Evolutionary conservation across 306 rosid genomes (phyloP), one percentile per base, ranked within the genome.

Genomic region (Casuarina cunninghamiana): DNA sequence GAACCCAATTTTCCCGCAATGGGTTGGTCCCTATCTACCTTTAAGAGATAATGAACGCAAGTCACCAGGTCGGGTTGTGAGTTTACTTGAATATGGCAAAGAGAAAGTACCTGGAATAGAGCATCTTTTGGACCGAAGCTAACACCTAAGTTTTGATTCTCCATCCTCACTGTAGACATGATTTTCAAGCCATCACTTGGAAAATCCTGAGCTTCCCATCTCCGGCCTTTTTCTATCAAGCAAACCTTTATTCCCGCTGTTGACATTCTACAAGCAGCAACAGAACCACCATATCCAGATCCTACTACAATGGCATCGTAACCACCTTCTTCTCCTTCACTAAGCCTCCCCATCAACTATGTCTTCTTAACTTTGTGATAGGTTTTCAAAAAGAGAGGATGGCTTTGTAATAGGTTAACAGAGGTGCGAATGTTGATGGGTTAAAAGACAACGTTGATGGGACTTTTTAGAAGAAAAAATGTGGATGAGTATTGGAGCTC

Each of bases 71-170:
- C 32, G 32, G 32, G 32, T 26, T 26, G 32, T 26, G 32, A 26
- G 32, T 26, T 26, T 26, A 26, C 1, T 26, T 26, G 19, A 75
- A 53, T 13, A 73, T 21, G 48, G 39, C 53, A 35, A 76, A 71
- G 21, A 75, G 50, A 66, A 7, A 72, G 54, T 49, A 83, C 81
- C 84, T 79, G 84, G 76, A 83, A 79, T 55, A 79, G 42, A 66
- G 81, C 84, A 76, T 83, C 77, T 72, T 83, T 83, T 26, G 81
- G 83, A 67, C 86, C 83, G 79, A 75, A 75, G 75, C 83, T 75
- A 58, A 79, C n/a, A 39, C 81, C 79, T 42, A 79, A 71, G 39
- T 79, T 76, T 60, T 3, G 81, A 39, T 76, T 75, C 72, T 79
- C 84, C 62, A 82, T 42, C 76, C 77, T 79, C 76, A 66, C n/a